Percentiles rank a stretch among this genome's conserved stretches.
These are phyloP conservation scores for Termitomyces sp. DNA, from an alignment of 768 basidiomycete species.

Conservation along the genomic window DNA sequence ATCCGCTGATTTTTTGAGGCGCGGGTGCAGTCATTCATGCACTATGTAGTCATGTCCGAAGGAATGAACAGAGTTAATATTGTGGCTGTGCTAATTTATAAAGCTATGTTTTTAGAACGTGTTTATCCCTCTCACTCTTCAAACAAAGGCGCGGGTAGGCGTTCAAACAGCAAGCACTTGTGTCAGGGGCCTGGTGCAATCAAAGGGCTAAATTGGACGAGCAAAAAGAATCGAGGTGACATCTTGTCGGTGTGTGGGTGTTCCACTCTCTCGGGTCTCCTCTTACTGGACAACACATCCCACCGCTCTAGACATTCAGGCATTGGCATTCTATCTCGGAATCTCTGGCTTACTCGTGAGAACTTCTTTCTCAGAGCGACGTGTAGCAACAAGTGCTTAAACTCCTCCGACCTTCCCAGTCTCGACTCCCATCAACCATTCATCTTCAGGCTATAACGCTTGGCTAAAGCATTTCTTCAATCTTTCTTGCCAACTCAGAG, in stretches of 20 bases:
- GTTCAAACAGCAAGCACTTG: neutral
- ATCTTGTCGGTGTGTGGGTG: constrained; percentile 22
- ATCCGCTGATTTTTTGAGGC: neutral
- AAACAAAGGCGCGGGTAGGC: neutral
- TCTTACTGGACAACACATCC: constrained; percentile 20
- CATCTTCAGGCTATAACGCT: constrained; percentile 9
- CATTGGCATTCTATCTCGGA: constrained; percentile 5
- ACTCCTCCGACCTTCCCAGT: constrained; percentile 10
- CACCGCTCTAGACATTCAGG: constrained; percentile 8
- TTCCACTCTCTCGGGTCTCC: constrained; percentile 39
- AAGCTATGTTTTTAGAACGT: neutral
- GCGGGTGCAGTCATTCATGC: neutral
- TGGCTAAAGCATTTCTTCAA: constrained; percentile 8
- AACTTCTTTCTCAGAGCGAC: constrained; percentile 15
- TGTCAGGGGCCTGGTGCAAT: neutral
- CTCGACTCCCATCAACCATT: constrained; percentile 9
- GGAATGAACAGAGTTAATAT: neutral
- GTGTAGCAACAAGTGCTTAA: constrained; percentile 3
- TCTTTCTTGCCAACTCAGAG: neutral
- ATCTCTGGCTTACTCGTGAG: constrained; percentile 13
- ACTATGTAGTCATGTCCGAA: too few species aligned
- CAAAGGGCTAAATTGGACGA: neutral
- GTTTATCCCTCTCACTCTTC: neutral
- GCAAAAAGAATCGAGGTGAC: constrained; percentile 4
- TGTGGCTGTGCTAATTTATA: constrained; percentile 18